Evolutionary conservation across 1,139 yeast genomes (phyloP), one percentile per base, ranked within the genome.

Genomic region (Yamadazyma membranifaciens): DNA sequence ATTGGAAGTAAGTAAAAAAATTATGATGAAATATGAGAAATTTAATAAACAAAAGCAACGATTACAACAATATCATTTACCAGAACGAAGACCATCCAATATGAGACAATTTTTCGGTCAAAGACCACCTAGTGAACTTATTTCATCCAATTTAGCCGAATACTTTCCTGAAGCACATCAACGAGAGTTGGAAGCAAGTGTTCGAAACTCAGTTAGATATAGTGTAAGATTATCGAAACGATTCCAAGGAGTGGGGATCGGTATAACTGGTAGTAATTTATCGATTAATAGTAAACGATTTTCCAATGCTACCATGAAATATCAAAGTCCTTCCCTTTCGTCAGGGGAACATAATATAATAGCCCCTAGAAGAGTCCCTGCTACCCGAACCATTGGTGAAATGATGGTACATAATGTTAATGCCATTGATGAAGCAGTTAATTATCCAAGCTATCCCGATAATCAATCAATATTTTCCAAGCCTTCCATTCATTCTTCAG

Each of bases 101-200:
- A 67, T 71, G 62, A 75, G 77, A 48, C 76, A 76, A 46, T 78
- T 87, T 48, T 84, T 85, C 57, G 95, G 95, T 12, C 96, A 88
- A 57, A 73, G 98, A 54, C 98, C 98, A 10, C 92, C 97, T 2
- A 83, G 94, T 48, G 96, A 89, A 57, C 76, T 89, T 55, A 92
- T 92, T 49, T 87, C 96, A 1, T 83, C 92, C 10, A 89, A 92
- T 56, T 69, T 92, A 52, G 85, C 89, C 1, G 96, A 91, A 49
- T 92, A 87, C 60, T 92, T 92, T 69, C 98, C 98, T 0, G 85
- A 84, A 38, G 83, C 95, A 0, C 83, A 80, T 31, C 80, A 81
- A 40, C 73, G 75, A 37, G 86, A 83, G 43, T 72, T 92, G 46
- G 86, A 87, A 49, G 82, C 83, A 45, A 89, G 96, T 1, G 80